Evolutionary conservation across 768 basidiomycete species (phyloP), one percentile per base, ranked within the genome.

Genomic region (Panellus pusillus): DNA sequence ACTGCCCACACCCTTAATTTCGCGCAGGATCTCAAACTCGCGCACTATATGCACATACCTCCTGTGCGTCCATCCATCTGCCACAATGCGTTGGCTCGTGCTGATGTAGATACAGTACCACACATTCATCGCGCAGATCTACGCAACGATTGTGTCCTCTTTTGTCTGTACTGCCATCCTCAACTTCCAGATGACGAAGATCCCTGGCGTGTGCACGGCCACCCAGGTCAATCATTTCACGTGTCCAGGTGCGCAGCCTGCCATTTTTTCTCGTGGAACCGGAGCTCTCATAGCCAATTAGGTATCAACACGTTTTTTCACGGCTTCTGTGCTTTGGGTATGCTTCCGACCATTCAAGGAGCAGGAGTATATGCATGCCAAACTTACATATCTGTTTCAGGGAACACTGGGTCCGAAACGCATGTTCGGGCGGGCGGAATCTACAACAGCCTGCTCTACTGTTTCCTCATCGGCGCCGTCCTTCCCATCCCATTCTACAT

Each of bases 291-390:
- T 24, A 24, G 24, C 24, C 6, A 6, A 24, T 24, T 24, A 24
- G 24, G 67, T 18, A 63, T 66, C 51, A 67, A 68, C 50, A 72
- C 70, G 9, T 76, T 75, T n/a, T 65, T 72, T 73, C 66, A 74
- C 74, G 2, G 70, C 70, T 46, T 18, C 0, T 40, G 39, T 40
- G 9, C 39, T 40, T n/a, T 40, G 39, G 39, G 39, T 40, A 40
- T 9, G 39, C 39, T 4, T 40, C 12, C 7, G 36, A 13, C n/a
- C n/a, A 9, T 40, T n/a, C 9, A n/a, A 40, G 3, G 3, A 17
- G 19, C 39, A 20, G 8, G 3, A 15, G 14, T 35, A 24, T 15
- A 15, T 44, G 20, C 20, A 1, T n/a, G n/a, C n/a, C n/a, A n/a
- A n/a, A n/a, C 18, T 46, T 47, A 45, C 65, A 43, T 49, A 56